These are phyloP conservation scores for Penicillium verrucosum DNA, from an alignment of 2,329 filamentous ascomycete species.

Conservation along the genomic window DNA sequence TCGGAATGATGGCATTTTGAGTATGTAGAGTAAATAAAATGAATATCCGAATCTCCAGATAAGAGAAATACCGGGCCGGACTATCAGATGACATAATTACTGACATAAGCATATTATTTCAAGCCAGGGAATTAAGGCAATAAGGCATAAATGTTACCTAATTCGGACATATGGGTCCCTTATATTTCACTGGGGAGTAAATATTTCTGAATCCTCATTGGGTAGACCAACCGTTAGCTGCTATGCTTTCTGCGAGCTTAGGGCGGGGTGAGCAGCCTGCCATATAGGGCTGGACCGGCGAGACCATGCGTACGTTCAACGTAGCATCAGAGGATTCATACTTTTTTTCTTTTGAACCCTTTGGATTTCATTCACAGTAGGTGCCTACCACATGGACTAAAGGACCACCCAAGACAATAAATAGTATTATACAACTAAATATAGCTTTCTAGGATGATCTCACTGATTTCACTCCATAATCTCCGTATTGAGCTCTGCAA, in stretches of 20 bases:
- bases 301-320: neutral
- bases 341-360: neutral
- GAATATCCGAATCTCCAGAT: constrained; percentile 2
- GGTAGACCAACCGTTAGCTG: neutral
- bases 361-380: neutral
- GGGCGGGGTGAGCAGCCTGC: neutral
- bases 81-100: constrained; percentile 8
- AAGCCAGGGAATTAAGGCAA: neutral
- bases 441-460: neutral
- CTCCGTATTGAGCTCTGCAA: neutral
- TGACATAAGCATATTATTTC: neutral
- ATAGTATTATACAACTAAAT: too few species aligned
- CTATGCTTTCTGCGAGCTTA: neutral
- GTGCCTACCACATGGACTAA: neutral
- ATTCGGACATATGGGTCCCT: neutral
- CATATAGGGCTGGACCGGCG: neutral
- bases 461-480: neutral
- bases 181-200: neutral
- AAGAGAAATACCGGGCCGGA: constrained; percentile 1
- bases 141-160: neutral
- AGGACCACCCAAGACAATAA: too few species aligned
- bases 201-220: neutral
- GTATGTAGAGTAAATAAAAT: neutral
- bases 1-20: constrained; percentile 51
- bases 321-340: neutral